Evolutionary conservation across 106 monocot genomes (phyloP), one percentile per base, ranked within the genome.

Genomic region (Platanthera zijinensis): DNA sequence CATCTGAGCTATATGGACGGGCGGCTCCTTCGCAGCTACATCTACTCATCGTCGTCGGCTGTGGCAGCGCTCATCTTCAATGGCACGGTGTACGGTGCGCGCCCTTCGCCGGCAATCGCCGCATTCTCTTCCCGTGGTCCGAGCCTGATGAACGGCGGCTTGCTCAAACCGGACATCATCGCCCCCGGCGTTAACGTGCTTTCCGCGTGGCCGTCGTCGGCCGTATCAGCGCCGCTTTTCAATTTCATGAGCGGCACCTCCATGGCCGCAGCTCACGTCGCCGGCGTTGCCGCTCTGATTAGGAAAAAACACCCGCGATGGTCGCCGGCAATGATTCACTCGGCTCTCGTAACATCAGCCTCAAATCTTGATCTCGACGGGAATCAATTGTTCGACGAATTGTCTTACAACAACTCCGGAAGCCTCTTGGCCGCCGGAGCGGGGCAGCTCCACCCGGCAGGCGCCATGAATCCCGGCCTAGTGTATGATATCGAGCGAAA

Each of bases 71-170:
- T 89, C 32, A n/a, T 66, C 14, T 82, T 77, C 67, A 57, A 77
- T 19, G 75, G 50, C 15, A 89, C 86, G 1, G n/a, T 46, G 9
- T 81, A 78, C 28, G 81, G 78, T 3, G 25, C 51, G 2, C 50
- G 25, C 0, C 71, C 51, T 13, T 70, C 78, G 10, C 80, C 82
- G 1, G 74, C 80, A 1, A 78, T 84, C 0, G 82, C 89, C 3
- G 32, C 78, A 6, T 89, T 89, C 82, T 89, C 89, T 13, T 76
- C 86, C 0, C 59, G 89, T n/a, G 89, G 89, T 0, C 89, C 89
- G 48, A 75, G 76, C 52, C 0, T 4, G n/a, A 22, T 52, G 18
- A 84, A 73, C 39, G 77, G 53, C 13, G 86, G 84, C 18, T 48
- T 89, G 17, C 48, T 84, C 11, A 87, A 84, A 80, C 87, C 87